Conservation (phyloP, 1,284 basidiomycete genomes). For the Pseudozyma sp. region DNA sequence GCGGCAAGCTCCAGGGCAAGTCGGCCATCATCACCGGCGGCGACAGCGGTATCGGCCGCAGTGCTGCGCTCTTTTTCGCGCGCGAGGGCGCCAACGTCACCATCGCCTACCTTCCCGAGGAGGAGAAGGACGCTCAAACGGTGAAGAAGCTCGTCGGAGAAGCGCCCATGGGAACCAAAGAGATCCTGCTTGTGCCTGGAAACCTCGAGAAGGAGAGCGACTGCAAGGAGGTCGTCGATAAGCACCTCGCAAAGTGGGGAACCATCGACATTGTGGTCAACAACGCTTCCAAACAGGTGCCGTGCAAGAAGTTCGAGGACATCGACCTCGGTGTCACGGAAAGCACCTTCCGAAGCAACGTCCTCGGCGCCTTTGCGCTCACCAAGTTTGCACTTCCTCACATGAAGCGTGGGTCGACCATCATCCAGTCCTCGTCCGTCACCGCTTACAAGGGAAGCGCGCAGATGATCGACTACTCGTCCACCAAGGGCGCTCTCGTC, state of each 20-base stretch:
- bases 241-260: conserved; percentile 71
- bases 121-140: conserved; percentile 72
- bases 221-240: conserved; percentile 72
- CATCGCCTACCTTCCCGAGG: conserved; percentile 76
- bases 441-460: conserved; percentile 73
- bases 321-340: conserved; percentile 49
- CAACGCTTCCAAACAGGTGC: conserved; percentile 76
- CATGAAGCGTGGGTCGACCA: conserved; percentile 74
- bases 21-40: conserved; percentile 75
- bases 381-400: conserved; percentile 73
- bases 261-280: conserved; percentile 71
- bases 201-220: conserved; percentile 70
- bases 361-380: conserved; percentile 52
- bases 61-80: conserved; percentile 75
- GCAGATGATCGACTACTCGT: conserved; percentile 73
- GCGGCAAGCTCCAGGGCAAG: conserved; percentile 74
- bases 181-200: conserved; percentile 71
- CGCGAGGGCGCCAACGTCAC: conserved; percentile 77
- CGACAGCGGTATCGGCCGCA: conserved; percentile 76
- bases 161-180: conserved; percentile 56
- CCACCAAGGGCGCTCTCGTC: conserved; percentile 72
- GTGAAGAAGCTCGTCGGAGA: conserved; percentile 47
- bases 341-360: conserved; percentile 56
- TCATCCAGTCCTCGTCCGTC: conserved; percentile 77
- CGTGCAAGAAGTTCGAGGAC: conserved; percentile 64